Conservation (phyloP, 108 stramenopile genomes). For the Epithemia pelagica region DNA sequence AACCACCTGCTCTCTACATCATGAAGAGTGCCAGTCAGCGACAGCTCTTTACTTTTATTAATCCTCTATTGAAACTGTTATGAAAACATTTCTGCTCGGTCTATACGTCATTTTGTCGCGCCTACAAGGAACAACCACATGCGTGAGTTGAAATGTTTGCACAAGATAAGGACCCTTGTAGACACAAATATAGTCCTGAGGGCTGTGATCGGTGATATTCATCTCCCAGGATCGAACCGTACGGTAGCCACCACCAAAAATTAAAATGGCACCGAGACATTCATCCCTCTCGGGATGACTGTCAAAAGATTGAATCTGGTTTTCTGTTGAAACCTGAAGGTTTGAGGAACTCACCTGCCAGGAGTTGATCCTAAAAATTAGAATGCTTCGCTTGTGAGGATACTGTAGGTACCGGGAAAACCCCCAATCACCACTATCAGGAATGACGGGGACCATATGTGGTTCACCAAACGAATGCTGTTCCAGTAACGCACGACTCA, state of each 20-base stretch:
- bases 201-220: conserved; percentile 50
- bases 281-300: conserved; percentile 15
- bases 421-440: neutral
- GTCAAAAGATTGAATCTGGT: too few relatives aligned
- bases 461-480: neutral
- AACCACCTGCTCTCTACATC: too few relatives aligned
- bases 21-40: too few relatives aligned
- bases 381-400: too few relatives aligned
- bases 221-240: conserved; percentile 23
- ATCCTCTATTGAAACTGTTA: neutral
- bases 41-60: too few relatives aligned
- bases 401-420: conserved; percentile 30
- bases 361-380: too few relatives aligned
- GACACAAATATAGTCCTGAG: conserved; percentile 10
- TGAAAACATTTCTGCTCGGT: conserved; percentile 1
- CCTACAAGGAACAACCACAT: too few relatives aligned
- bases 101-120: too few relatives aligned
- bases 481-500: neutral
- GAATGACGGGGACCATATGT: conserved; percentile 1
- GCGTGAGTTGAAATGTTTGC: conserved; percentile 21
- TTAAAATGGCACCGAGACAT: conserved; percentile 1
- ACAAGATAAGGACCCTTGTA: conserved; percentile 41
- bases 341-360: too few relatives aligned
- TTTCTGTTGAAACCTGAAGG: too few relatives aligned
- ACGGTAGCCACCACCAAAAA: conserved; percentile 1